Conservation (phyloP, 768 basidiomycete species). For the Daedaleopsis nitida region DNA sequence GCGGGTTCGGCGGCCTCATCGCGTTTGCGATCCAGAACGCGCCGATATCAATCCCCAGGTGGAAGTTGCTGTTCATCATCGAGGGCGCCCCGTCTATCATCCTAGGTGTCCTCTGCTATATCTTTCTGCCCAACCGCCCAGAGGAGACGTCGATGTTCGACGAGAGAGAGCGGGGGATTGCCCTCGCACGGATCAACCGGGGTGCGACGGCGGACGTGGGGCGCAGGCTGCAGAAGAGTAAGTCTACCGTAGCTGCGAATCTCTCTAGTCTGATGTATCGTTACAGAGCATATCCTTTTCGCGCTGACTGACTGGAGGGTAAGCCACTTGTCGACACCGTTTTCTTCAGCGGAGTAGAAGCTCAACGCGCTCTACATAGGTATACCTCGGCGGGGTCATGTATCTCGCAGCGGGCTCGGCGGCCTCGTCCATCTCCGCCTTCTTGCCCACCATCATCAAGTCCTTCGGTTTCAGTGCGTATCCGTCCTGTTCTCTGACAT, state of each 20-base stretch:
- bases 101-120: conserved; percentile 57
- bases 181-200: conserved; percentile 67
- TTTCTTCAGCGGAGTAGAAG: background rate
- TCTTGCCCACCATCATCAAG: conserved; percentile 79
- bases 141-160: conserved; percentile 66
- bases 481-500: background rate
- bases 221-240: conserved; percentile 55
- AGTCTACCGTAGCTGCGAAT: conserved; percentile 35
- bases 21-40: conserved; percentile 78
- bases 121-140: conserved; percentile 68
- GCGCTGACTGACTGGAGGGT: conserved; percentile 71
- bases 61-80: conserved; percentile 72
- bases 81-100: conserved; percentile 73
- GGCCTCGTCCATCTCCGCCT: conserved; percentile 76
- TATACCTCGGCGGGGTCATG: conserved; percentile 67
- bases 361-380: conserved; percentile 32
- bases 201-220: conserved; percentile 67
- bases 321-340: background rate
- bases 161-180: conserved; percentile 55
- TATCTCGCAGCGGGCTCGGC: conserved; percentile 80
- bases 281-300: conserved; percentile 56
- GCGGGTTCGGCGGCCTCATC: conserved; percentile 81
- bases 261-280: background rate
- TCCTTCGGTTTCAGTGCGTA: conserved; percentile 71
- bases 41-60: conserved; percentile 48